Percentiles rank a stretch among this genome's conserved stretches.
phyloP scores from a whole-genome alignment of 805 yeast species.

The Tetrapisispora nanseiensis region DNA sequence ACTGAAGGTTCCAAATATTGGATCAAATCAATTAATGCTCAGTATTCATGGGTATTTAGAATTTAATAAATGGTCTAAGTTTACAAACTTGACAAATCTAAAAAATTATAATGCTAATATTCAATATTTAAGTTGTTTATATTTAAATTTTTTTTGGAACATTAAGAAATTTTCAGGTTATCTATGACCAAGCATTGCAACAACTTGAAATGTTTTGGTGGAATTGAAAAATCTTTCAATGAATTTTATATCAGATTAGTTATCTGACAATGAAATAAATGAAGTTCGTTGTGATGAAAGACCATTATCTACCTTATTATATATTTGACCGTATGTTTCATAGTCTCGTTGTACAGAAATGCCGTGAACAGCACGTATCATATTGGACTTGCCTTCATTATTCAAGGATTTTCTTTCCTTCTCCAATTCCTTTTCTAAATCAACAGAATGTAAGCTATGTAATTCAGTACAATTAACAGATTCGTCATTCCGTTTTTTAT shows the following conservation, averaged over 20 bases:
- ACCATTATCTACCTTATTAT: not conserved
- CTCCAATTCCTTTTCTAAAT: not conserved
- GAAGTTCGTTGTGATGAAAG: not conserved
- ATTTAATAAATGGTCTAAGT: no score
- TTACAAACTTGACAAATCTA: no score
- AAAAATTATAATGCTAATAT: no score
- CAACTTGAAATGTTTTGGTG: no score
- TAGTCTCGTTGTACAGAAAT: not conserved
- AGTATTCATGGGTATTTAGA: no score
- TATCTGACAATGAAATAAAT: not conserved
- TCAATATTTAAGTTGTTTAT: no score
- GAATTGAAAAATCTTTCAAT: no score
- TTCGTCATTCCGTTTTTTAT: not conserved
- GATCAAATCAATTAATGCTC: no score
- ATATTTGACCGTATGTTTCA: not conserved
- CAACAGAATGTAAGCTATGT: not conserved
- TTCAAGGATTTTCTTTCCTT: not conserved
- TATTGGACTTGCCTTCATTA: not conserved
- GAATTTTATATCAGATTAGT: not conserved
- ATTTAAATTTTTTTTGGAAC: no score
- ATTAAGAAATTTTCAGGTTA: no score
- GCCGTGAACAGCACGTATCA: slow-evolving; percentile 1
- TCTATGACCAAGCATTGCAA: not conserved
- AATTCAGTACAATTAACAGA: not conserved
- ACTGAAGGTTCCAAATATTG: no score